A percentile compares a stretch with the other conserved stretches of the same genome.
Evolutionary conservation across 2,329 filamentous ascomycete genomes (phyloP).

Genomic region (Chalara sp.): DNA sequence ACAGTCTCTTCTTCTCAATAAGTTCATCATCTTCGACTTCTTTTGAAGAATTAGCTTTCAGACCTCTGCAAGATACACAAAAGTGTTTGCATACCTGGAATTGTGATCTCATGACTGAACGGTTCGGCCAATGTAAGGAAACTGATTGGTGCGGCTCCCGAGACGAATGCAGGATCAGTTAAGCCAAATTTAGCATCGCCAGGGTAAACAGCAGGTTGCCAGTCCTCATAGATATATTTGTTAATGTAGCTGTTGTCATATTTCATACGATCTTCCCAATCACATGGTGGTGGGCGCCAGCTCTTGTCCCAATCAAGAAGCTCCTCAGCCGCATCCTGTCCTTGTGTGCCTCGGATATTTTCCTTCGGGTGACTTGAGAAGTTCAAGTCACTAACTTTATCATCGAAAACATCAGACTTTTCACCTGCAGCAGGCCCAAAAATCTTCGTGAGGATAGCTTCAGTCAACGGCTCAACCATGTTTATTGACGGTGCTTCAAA

Average conservation of each 20-base stretch:
- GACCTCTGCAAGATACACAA: no score
- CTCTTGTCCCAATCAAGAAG: constrained; percentile 19
- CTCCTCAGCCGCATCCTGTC: constrained; percentile 8
- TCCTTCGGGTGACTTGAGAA: constrained; percentile 2
- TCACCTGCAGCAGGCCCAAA: background rate
- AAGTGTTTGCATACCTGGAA: no score
- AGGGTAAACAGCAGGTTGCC: constrained; percentile 12
- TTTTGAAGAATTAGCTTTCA: no score
- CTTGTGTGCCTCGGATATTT: constrained; percentile 16
- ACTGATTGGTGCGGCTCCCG: background rate
- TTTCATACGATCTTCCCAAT: constrained; percentile 19
- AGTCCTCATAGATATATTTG: constrained; percentile 20
- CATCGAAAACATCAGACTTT: constrained; percentile 6
- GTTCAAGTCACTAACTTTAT: constrained; percentile 5
- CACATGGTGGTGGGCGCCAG: constrained; percentile 14
- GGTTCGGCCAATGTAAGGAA: no score
- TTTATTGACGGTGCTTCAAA: background rate
- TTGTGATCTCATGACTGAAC: no score
- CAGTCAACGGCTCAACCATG: background rate
- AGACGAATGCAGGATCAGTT: background rate
- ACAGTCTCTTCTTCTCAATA: constrained; percentile 16
- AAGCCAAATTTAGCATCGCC: background rate
- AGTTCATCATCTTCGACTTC: no score
- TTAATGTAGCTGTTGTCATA: constrained; percentile 19
- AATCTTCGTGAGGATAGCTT: background rate